Evolutionary conservation across 306 rosid species (phyloP).

Genomic region (Astragalus membranaceus): DNA sequence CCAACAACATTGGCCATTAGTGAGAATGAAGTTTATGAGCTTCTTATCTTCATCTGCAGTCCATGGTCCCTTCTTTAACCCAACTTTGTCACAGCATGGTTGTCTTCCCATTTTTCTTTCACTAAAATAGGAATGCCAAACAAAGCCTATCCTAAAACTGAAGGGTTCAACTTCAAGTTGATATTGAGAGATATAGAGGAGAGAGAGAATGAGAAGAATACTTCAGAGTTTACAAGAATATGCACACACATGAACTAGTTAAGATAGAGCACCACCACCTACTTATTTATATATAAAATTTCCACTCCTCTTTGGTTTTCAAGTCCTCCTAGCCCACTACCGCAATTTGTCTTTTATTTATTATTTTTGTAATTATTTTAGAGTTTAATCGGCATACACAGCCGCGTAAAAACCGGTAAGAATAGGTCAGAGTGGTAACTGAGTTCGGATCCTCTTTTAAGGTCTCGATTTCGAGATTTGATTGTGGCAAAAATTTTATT

Average conservation of each 20-base stretch:
- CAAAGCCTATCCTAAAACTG: not conserved
- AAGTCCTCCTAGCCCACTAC: slow-evolving; percentile 26
- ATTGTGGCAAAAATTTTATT: too few species aligned
- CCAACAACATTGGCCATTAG: slow-evolving; percentile 96
- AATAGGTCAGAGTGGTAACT: too few species aligned
- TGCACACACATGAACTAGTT: slow-evolving; percentile 20
- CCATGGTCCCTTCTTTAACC: slow-evolving; percentile 93
- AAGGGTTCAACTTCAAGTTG: not conserved
- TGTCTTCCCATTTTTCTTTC: slow-evolving; percentile 73
- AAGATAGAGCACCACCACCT: slow-evolving; percentile 36
- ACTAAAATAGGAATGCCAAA: slow-evolving; percentile 2
- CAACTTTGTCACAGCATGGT: slow-evolving; percentile 98
- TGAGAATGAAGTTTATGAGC: slow-evolving; percentile 75
- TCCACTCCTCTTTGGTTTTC: not conserved
- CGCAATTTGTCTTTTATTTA: not conserved
- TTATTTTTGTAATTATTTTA: too few species aligned
- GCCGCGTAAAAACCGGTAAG: too few species aligned
- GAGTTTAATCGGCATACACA: too few species aligned
- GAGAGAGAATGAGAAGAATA: not conserved
- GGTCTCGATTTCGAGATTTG: too few species aligned
- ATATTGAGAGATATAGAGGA: not conserved
- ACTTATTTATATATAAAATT: slow-evolving; percentile 41
- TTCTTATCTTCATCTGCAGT: slow-evolving; percentile 89
- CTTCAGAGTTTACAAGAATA: slow-evolving; percentile 1
- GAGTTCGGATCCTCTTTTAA: too few species aligned